phyloP scores from a whole-genome alignment of 2,329 filamentous ascomycete genomes.

The Pseudocercospora eumusae region DNA sequence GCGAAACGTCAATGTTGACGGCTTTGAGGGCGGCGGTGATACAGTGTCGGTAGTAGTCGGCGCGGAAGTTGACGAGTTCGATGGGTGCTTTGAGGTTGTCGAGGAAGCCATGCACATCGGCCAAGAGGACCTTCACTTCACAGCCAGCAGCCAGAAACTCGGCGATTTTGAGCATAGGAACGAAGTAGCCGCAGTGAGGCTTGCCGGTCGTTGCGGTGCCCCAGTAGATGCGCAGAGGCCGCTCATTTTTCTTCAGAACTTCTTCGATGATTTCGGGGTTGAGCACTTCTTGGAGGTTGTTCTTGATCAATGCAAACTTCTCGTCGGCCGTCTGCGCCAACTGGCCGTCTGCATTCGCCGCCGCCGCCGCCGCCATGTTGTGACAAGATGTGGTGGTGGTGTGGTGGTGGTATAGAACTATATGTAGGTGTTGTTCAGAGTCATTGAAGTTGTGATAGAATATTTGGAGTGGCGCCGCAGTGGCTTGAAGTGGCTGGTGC shows the following conservation, averaged over 20 bases:
- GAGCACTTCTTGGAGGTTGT: conserved; percentile 74
- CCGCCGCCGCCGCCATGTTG: conserved; percentile 1
- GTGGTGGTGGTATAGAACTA: not conserved
- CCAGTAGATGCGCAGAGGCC: conserved; percentile 81
- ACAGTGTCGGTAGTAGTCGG: conserved; percentile 76
- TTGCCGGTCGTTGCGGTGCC: conserved; percentile 83
- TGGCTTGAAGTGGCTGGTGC: not conserved
- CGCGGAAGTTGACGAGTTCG: conserved; percentile 79
- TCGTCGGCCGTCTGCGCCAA: conserved; percentile 48
- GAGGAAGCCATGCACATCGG: conserved; percentile 67
- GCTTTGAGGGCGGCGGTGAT: conserved; percentile 75
- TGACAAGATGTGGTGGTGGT: not conserved
- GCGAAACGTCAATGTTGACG: conserved; percentile 75
- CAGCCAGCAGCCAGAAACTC: conserved; percentile 84
- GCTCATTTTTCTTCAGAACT: conserved; percentile 67
- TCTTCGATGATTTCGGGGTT: conserved; percentile 81
- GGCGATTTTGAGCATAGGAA: conserved; percentile 84
- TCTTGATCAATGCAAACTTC: conserved; percentile 72
- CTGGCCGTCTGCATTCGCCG: conserved; percentile 5
- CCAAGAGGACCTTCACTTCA: conserved; percentile 54
- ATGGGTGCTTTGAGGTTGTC: conserved; percentile 64
- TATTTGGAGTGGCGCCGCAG: not conserved
- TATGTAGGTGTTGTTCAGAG: not conserved
- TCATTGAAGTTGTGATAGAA: conserved; percentile 2
- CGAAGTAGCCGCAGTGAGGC: conserved; percentile 87